Evolutionary conservation across 2,329 filamentous ascomycete species (phyloP).

Genomic region (Penicillium capsulatum): DNA sequence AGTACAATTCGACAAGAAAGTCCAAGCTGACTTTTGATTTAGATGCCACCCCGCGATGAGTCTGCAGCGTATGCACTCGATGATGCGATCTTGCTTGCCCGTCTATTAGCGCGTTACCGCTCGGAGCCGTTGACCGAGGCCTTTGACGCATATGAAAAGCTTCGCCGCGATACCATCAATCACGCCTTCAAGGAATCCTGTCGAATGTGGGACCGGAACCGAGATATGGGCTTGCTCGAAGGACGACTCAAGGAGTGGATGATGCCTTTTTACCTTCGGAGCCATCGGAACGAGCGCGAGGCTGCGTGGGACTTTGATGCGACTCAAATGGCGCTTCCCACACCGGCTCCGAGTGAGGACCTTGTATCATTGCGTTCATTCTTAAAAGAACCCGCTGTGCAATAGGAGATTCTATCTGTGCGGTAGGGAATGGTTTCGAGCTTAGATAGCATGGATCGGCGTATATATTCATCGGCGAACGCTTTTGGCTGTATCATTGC

Average conservation of each 20-base stretch:
- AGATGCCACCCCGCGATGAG: constrained; percentile 48
- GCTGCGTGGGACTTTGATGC: constrained; percentile 38
- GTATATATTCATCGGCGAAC: too few species aligned
- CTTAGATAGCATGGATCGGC: too few species aligned
- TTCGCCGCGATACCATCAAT: constrained; percentile 38
- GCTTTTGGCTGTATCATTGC: too few species aligned
- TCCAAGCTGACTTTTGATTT: neutral
- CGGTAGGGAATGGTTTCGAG: too few species aligned
- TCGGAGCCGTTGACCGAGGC: constrained; percentile 29
- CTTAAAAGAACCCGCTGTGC: constrained; percentile 17
- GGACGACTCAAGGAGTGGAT: constrained; percentile 39
- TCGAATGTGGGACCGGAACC: constrained; percentile 40
- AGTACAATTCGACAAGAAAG: neutral
- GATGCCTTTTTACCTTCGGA: constrained; percentile 35
- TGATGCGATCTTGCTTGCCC: constrained; percentile 43
- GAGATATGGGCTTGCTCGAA: constrained; percentile 36
- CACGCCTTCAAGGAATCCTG: constrained; percentile 39
- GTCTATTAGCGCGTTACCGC: constrained; percentile 35
- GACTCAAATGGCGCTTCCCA: constrained; percentile 30
- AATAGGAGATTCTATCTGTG: constrained; percentile 1
- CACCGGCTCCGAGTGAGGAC: constrained; percentile 21
- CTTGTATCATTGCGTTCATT: constrained; percentile 25
- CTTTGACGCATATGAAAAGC: constrained; percentile 38
- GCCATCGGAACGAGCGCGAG: constrained; percentile 25
- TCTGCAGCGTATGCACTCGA: constrained; percentile 45